Percentiles rank a stretch among this genome's conserved stretches.
These are phyloP conservation scores for Camellia oleifera DNA, from an alignment of 179 eudicot genomes.

Conservation along the genomic window DNA sequence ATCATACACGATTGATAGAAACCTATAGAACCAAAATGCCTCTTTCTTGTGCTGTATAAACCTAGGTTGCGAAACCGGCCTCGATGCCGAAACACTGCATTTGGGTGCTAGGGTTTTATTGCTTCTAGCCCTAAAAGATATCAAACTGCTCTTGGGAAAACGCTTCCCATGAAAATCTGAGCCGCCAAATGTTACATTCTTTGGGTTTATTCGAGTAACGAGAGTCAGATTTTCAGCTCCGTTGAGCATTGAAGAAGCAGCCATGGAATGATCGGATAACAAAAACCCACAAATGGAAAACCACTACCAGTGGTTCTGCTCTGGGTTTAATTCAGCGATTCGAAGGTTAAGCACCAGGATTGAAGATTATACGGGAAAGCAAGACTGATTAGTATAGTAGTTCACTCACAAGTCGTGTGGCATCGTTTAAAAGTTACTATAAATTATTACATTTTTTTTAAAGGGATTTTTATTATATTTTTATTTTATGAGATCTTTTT, in stretches of 20 bases:
- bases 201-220: too few species aligned
- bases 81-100: slow-evolving; percentile 45
- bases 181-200: too few species aligned
- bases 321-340: not conserved
- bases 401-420: too few species aligned
- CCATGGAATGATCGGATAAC: slow-evolving; percentile 34
- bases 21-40: slow-evolving; percentile 85
- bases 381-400: too few species aligned
- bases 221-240: too few species aligned
- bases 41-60: slow-evolving; percentile 85
- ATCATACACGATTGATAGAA: slow-evolving; percentile 71
- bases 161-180: not conserved
- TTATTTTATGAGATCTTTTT: too few species aligned
- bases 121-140: slow-evolving; percentile 18
- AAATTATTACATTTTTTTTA: too few species aligned
- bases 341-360: slow-evolving; percentile 2
- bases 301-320: not conserved
- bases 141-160: slow-evolving; percentile 28
- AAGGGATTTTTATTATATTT: too few species aligned
- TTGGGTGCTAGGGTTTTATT: slow-evolving; percentile 32
- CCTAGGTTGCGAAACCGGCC: slow-evolving; percentile 72
- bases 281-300: slow-evolving; percentile 1
- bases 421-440: too few species aligned
- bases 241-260: slow-evolving; percentile 51
- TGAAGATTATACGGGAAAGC: too few species aligned